These are phyloP conservation scores for Malus hybrid DNA, from an alignment of 331 rosid genomes.

Conservation along the genomic window DNA sequence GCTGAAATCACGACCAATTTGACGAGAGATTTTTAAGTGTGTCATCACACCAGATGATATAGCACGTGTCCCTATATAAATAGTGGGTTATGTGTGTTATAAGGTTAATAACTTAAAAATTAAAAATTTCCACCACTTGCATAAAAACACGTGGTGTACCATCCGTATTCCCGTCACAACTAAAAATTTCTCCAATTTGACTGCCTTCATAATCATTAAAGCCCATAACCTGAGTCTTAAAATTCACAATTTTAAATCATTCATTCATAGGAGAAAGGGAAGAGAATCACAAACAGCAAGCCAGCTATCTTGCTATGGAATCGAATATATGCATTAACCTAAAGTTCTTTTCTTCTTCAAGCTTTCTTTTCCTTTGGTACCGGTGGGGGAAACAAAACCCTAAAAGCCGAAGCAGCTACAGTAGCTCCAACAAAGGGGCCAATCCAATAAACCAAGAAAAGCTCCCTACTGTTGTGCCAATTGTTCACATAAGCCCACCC, in stretches of 20 bases:
- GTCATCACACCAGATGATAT: no score
- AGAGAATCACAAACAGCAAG: not conserved
- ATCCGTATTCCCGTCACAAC: no score
- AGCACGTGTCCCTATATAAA: no score
- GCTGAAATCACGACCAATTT: no score
- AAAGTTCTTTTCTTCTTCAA: conserved; percentile 12
- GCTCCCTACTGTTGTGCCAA: conserved; percentile 52
- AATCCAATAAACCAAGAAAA: conserved; percentile 56
- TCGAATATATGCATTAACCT: not conserved
- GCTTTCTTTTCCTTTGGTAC: conserved; percentile 49
- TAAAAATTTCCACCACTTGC: no score
- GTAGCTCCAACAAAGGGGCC: conserved; percentile 47
- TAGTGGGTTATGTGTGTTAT: no score
- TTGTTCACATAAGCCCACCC: conserved; percentile 59
- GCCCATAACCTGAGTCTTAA: not conserved
- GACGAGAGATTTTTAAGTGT: no score
- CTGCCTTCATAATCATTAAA: not conserved
- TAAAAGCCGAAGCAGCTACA: conserved; percentile 36
- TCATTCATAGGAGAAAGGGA: not conserved
- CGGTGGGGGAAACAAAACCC: conserved; percentile 28
- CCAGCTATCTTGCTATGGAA: not conserved
- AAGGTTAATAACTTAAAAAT: no score
- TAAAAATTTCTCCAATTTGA: no score
- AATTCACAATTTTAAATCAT: not conserved
- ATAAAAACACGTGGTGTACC: no score